These are phyloP conservation scores for Dryadomyces quercus-mongolicae DNA, from an alignment of 2,329 filamentous ascomycete species.

Conservation along the genomic window DNA sequence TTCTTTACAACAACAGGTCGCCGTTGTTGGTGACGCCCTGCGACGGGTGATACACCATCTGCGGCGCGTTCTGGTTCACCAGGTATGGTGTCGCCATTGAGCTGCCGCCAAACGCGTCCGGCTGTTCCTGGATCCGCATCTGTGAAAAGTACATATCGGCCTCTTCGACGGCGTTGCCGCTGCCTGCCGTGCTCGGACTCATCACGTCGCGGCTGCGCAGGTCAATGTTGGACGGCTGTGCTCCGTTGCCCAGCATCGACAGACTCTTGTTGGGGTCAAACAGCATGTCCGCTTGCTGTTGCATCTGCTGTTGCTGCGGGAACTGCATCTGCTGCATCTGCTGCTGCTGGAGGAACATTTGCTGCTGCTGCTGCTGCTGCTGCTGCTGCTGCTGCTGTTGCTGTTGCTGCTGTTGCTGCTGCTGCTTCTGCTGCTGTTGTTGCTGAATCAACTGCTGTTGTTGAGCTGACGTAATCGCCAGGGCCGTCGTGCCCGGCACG, in stretches of 20 bases:
- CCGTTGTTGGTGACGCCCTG: constrained; percentile 53
- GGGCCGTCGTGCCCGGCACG: constrained; percentile 12
- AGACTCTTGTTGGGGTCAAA: constrained; percentile 48
- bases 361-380: constrained; percentile 5
- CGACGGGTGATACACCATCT: constrained; percentile 62
- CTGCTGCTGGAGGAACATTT: constrained; percentile 1
- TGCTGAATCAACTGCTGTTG: constrained; percentile 7
- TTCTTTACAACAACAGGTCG: constrained; percentile 47
- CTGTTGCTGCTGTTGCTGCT: neutral
- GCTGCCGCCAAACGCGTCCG: constrained; percentile 52
- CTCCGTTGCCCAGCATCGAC: constrained; percentile 43
- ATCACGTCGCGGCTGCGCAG: constrained; percentile 22
- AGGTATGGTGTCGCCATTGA: constrained; percentile 48
- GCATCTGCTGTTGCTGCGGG: constrained; percentile 1
- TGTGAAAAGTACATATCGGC: constrained; percentile 85
- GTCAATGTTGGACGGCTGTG: constrained; percentile 38
- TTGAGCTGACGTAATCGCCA: constrained; percentile 15
- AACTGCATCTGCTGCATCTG: constrained; percentile 1
- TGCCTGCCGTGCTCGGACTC: neutral
- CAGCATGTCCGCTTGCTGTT: constrained; percentile 13
- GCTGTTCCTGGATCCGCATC: constrained; percentile 53
- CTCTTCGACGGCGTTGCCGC: constrained; percentile 53
- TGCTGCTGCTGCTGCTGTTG: neutral
- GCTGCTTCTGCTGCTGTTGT: constrained; percentile 5
- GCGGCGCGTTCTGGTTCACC: constrained; percentile 70